These are phyloP conservation scores for Isabelozyma pseudorhagii DNA, from an alignment of 805 yeast genomes.

Conservation along the genomic window DNA sequence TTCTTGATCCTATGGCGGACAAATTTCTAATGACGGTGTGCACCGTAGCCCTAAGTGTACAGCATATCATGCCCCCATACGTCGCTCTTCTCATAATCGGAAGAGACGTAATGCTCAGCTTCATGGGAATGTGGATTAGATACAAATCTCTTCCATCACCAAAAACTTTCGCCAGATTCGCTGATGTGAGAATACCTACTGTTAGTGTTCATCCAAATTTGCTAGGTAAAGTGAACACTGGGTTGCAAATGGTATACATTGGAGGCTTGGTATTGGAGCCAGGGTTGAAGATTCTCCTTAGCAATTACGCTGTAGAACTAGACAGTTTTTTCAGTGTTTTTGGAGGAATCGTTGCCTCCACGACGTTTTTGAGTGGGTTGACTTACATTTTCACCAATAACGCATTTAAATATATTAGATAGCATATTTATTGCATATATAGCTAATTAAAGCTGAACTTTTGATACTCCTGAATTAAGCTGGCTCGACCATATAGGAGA, in stretches of 20 bases:
- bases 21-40: conserved; percentile 84
- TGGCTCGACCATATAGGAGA: neutral
- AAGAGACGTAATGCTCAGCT: conserved; percentile 70
- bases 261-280: conserved; percentile 45
- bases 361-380: conserved; percentile 76
- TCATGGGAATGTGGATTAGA: conserved; percentile 70
- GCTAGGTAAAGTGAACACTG: conserved; percentile 86
- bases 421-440: neutral
- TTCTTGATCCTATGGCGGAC: conserved; percentile 94
- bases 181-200: conserved; percentile 69
- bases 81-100: conserved; percentile 75
- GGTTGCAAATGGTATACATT: conserved; percentile 86
- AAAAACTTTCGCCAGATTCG: conserved; percentile 63
- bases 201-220: conserved; percentile 86
- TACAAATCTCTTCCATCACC: conserved; percentile 75
- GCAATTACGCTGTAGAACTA: conserved; percentile 7
- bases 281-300: conserved; percentile 20
- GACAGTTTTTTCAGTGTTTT: conserved; percentile 18
- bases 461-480: neutral
- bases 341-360: conserved; percentile 37
- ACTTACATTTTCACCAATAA: conserved; percentile 69
- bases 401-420: conserved; percentile 56
- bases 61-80: conserved; percentile 63
- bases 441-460: neutral
- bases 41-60: conserved; percentile 70